Conservation (phyloP, 441 rosid genomes). For the Mallotus repandus region DNA sequence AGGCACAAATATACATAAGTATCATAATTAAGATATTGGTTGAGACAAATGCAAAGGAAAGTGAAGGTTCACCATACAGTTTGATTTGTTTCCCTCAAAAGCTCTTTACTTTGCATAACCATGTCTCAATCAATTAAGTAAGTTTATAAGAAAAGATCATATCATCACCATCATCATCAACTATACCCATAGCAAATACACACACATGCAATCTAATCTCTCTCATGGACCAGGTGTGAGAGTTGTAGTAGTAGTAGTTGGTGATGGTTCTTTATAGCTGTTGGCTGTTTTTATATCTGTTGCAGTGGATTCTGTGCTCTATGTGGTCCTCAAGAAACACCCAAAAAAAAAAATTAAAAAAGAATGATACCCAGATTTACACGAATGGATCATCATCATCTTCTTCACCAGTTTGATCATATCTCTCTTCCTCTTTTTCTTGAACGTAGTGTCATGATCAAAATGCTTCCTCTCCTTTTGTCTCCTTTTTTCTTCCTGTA, state of each 20-base stretch:
- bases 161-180: too few species aligned
- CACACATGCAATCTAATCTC: conserved; percentile 26
- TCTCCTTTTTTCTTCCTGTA: too few species aligned
- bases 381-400: too few species aligned
- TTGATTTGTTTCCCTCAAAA: conserved; percentile 2
- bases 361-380: too few species aligned
- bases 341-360: background rate
- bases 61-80: conserved; percentile 15
- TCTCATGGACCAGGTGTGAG: conserved; percentile 41
- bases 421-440: too few species aligned
- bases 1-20: background rate
- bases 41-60: conserved; percentile 6
- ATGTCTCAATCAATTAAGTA: conserved; percentile 5
- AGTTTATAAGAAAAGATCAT: conserved; percentile 3
- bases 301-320: conserved; percentile 28
- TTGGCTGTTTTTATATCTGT: conserved; percentile 46
- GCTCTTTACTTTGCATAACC: conserved; percentile 1
- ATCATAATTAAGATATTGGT: background rate
- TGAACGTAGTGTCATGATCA: too few species aligned
- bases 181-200: background rate
- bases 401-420: too few species aligned
- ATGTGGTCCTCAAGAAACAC: conserved; percentile 35
- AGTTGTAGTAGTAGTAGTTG: conserved; percentile 29
- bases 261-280: conserved; percentile 50
- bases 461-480: too few species aligned